A percentile compares a stretch with the other conserved stretches of the same genome.
Conservation (phyloP, 2,329 filamentous ascomycete species). For the Xylariales sp. region DNA sequence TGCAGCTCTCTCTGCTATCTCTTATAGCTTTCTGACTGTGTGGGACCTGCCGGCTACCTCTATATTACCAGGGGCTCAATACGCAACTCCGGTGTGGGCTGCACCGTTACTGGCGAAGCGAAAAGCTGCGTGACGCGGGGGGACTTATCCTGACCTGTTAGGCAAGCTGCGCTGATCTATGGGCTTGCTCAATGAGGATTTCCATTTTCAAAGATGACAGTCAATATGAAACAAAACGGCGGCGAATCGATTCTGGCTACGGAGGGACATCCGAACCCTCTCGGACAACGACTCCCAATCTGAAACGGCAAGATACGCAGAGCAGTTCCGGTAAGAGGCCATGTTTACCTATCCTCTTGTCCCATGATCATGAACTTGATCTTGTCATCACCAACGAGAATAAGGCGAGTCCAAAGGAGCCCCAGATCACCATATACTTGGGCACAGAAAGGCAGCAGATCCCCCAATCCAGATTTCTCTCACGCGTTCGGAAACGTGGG, state of each 20-base stretch:
- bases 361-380: not conserved
- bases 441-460: not conserved
- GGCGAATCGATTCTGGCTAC: not conserved
- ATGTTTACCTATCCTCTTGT: not conserved
- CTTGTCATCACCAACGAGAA: not conserved
- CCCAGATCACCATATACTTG: not conserved
- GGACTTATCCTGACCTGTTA: too few relatives aligned
- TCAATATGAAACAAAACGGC: not conserved
- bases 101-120: too few relatives aligned
- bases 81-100: too few relatives aligned
- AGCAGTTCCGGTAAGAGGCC: not conserved
- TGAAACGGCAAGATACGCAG: not conserved
- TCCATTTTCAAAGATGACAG: not conserved
- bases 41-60: too few relatives aligned
- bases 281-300: not conserved
- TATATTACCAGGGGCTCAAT: too few relatives aligned
- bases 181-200: too few relatives aligned
- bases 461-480: conserved; percentile 1
- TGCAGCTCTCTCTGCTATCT: too few relatives aligned
- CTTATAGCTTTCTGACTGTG: too few relatives aligned
- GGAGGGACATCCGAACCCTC: not conserved
- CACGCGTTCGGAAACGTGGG: not conserved
- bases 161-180: too few relatives aligned
- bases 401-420: not conserved
- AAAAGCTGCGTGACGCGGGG: too few relatives aligned